Base-by-base conservation (phyloP, 2,329 filamentous ascomycete genomes). In the Pyrenochaeta sp. region DNA sequence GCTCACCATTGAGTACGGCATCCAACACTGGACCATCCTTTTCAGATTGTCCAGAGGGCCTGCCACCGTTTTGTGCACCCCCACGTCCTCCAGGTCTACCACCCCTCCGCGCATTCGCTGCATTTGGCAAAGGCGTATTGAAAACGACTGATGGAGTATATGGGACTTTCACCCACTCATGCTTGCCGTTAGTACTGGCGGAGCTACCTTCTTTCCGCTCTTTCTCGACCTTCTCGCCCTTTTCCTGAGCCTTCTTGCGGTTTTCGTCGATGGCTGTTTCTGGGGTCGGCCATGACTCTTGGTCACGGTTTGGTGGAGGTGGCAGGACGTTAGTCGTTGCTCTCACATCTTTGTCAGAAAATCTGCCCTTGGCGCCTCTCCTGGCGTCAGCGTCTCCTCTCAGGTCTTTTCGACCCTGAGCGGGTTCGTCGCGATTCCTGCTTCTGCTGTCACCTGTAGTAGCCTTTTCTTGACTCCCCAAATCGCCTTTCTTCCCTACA, bases 121-220 rank as follows among this genome's bases (percentile, higher is more conserved):
- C 72, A 29, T 64, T 75, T n/a, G 88, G 87, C 35, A 97, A 75
- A 23, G 90, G 91, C 0, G 95, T 97, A 73, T 91, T 90, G 76
- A 96, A 98, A 52, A 88, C 88, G 43, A 95, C 92, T 12, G 87
- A 89, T 7, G 92, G 94, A 11, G 91, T 91, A 68, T 93, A 94
- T 30, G 89, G 86, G 51, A 97, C 85, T 1, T 87, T 84, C 53
- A 91, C 87, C 94, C 95, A 98, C 69, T 92, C 91, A 67, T 90
- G 87, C 80, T 96, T 96, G 51, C 84, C 81, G 56, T 85, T 81
- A 31, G 64, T 39, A 29, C 56, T 54, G n/a, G 56, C 56, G 12
- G 68, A 52, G 4, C 60, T 30, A 12, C 80, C 75, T 63, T 83
- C 88, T 75, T 80, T 85, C n/a, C 84, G 87, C 57, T 87, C 83